Base-by-base conservation (phyloP, 805 yeast genomes). In the Metschnikowia reukaufii region DNA sequence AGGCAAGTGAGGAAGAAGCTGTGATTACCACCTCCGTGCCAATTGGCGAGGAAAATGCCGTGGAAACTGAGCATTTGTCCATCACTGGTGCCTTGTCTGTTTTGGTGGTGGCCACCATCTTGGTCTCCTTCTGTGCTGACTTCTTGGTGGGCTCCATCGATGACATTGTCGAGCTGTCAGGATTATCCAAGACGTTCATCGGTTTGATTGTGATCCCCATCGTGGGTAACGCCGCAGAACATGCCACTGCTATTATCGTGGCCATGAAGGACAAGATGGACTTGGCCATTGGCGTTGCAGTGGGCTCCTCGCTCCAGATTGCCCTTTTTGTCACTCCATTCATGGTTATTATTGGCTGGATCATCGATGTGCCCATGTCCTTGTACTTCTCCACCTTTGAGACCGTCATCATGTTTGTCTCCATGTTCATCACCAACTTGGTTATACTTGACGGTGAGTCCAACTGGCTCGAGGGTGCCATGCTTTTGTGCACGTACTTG, bases 201-300 rank as follows among this genome's bases (percentile, higher is more conserved):
- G 98, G 98, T 64, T 75, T 94, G 56, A 85, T 94, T 57, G 82
- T 94, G 38, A 85, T 94, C 52, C 99, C 99, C 34, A 92, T 94
- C 52, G 98, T 94, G 21, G 99, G 98, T 47, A 94, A 94, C 61
- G 99, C 99, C 2, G 98, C 98, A 10, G 99, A 94, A 67, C 99
- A 94, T 67, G 98, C 89, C 43, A 94, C 99, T 16, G 96, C 98
- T 3, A 86, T 94, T 31, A 79, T 89, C 51, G 98, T 94, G 40
- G 98, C 99, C 18, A 81, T 83, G 78, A 90, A 90, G 70, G 88
- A 94, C 68, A 94, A 94, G 70, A 94, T 94, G 97, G 98, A 94
- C 65, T 78, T 94, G 49, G 97, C 99, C 12, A 79, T 94, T 56
- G 96, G 97, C 48, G 98, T 94, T 39, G 98, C 99, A 2, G 84